Conservation (phyloP, 2,329 filamentous ascomycete species). For the Lasiodiplodia hormozganensis region DNA sequence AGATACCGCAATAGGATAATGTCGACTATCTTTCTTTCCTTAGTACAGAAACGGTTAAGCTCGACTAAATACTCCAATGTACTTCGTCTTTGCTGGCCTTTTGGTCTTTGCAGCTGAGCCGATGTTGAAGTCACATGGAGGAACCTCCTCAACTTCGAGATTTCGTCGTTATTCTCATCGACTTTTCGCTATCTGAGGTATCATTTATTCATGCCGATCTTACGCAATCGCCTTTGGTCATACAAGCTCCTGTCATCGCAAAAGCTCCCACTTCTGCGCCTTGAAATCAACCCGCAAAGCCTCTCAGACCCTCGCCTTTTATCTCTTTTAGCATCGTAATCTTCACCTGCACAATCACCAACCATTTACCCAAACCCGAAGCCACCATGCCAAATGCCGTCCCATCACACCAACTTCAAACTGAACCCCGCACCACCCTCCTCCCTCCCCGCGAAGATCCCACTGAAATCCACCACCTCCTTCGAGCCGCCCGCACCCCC, state of each 20-base stretch:
- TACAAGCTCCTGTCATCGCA: neutral
- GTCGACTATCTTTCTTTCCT: neutral
- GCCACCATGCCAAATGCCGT: neutral
- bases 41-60: neutral
- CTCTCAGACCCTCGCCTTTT: neutral
- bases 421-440: slow-evolving; percentile 57
- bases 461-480: slow-evolving; percentile 53
- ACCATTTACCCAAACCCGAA: neutral
- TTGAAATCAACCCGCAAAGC: neutral
- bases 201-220: neutral
- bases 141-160: neutral
- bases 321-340: neutral
- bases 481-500: slow-evolving; percentile 39
- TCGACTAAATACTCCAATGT: neutral
- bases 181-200: neutral
- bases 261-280: neutral
- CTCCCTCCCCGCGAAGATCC: slow-evolving; percentile 57
- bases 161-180: neutral
- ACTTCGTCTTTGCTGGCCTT: neutral
- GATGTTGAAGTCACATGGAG: neutral
- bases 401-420: slow-evolving; percentile 41
- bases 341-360: neutral
- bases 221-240: neutral
- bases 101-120: neutral
- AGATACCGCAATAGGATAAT: no score